Base-by-base conservation (phyloP, 352 stramenopile species). In the Pelagophyceae sp. region DNA sequence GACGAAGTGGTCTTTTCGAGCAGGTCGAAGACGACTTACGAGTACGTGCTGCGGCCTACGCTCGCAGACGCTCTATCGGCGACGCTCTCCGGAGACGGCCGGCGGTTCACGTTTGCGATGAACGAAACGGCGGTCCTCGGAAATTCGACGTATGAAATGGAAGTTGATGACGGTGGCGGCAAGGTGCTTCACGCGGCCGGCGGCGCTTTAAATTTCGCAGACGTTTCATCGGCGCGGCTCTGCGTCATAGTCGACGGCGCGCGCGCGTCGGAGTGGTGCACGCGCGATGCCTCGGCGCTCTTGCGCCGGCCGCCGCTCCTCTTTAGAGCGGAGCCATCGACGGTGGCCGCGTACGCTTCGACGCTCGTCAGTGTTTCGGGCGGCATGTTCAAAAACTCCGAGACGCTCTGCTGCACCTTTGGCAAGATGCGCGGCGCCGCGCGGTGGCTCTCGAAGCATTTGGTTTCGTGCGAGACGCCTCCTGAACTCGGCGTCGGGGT, bases 401-500 rank as follows among this genome's bases (percentile, higher is more conserved):
- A 19, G n/a, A 37, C 6, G 11, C 61, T 71, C 29, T 71, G 61
- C 33, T 71, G 61, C 33, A 11, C 11, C 29, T 19, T 35, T 2
- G 61, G n/a, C 33, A 31, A 35, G 19, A 11, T 23, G 45, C 45
- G 45, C 45, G 45, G 23, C 45, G 19, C 71, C 37, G 79, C 76
- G 33, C n/a, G 50, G 37, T 78, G 76, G 70, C 38, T 82, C 0
- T 82, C 79, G 23, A 58, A 75, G 0, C 27, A 78, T 5, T 70
- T 75, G 20, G 20, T 82, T n/a, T n/a, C n/a, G n/a, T n/a, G n/a
- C n/a, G n/a, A n/a, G n/a, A n/a, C n/a, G n/a, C n/a, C n/a, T 23
- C 45, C 45, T 23, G 45, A 23, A 23, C 45, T 54, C 45, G 45
- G 45, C 45, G 45, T 23, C 45, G 45, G 11, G 11, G 45, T 33